Base-by-base conservation (phyloP, 179 eudicot genomes). In the Sideroxylon spinosum region DNA sequence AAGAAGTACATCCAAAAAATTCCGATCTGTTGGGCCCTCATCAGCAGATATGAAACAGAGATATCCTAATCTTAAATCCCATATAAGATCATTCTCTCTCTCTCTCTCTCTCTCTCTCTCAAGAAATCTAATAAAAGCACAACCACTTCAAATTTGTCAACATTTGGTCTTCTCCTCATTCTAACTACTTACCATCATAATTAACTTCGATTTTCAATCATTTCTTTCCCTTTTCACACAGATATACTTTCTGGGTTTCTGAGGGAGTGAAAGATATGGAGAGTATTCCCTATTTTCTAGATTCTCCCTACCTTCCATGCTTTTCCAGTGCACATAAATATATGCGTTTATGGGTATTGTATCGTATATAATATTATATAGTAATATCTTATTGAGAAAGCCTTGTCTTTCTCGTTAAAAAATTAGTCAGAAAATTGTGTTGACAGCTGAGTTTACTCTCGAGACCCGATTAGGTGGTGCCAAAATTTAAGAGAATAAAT, bases 81-180 rank as follows among this genome's bases (percentile, higher is more conserved):
- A 80, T 80, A 76, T 77, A 80, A 83, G 83, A 83, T 61, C 59
- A 22, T 29, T 59, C 80, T 56, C 62, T 73, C 44, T 76, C 81
- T 79, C 74, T 85, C 76, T 70, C 37, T 29, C 28, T 68, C 70
- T 28, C 68, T 48, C 67, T 25, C 59, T 74, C 68, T 8, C 76
- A 49, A 85, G 32, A 71, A 79, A 85, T 13, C 16, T 17, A 75
- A 52, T 57, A 75, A 52, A 78, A 52, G 56, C 56, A 80, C 78
- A 80, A 82, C 76, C 86, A 86, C 84, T 81, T 86, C 48, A 78
- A 78, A 70, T 59, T 75, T 78, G 82, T 83, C 80, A 78, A 80
- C 84, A 78, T 76, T 62, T 69, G 85, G 81, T 74, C 80, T 37
- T 70, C 80, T 25, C 75, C 76, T 76, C 68, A 77, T 75, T 76